Percentiles rank a stretch among this genome's conserved stretches.
Evolutionary conservation across 345 rosid species (phyloP).

Genomic region (Salix purpurea): DNA sequence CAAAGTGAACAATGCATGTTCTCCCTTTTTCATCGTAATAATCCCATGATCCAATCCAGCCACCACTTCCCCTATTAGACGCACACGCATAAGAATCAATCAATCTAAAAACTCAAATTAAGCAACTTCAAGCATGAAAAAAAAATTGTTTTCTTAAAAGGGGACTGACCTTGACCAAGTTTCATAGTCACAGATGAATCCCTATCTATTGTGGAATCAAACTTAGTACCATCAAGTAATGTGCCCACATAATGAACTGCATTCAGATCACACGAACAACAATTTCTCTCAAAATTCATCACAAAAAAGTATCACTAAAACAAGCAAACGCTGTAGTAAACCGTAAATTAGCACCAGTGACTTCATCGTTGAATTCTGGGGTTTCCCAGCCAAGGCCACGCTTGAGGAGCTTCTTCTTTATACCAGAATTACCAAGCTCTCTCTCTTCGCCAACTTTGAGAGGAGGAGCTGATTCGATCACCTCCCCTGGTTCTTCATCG

Average conservation of each 20-base stretch:
- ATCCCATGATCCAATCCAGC: conserved; percentile 51
- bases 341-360: conserved; percentile 25
- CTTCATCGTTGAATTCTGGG: conserved; percentile 59
- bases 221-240: conserved; percentile 45
- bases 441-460: conserved; percentile 60
- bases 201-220: conserved; percentile 42
- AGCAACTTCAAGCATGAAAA: not conserved
- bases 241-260: conserved; percentile 57
- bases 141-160: too few relatives aligned
- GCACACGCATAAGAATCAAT: not conserved
- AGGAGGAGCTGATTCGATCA: conserved; percentile 60
- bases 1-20: conserved; percentile 50
- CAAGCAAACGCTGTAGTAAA: not conserved
- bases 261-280: not conserved
- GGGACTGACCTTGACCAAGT: conserved; percentile 45
- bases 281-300: not conserved
- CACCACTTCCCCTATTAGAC: conserved; percentile 36
- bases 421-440: conserved; percentile 26
- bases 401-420: conserved; percentile 53
- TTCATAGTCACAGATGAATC: conserved; percentile 35
- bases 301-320: too few relatives aligned
- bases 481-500: conserved; percentile 67
- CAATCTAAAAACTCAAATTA: not conserved
- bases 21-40: conserved; percentile 50
- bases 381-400: conserved; percentile 48